These are phyloP conservation scores for Syzygium aromaticum DNA, from an alignment of 345 rosid genomes.

Conservation along the genomic window DNA sequence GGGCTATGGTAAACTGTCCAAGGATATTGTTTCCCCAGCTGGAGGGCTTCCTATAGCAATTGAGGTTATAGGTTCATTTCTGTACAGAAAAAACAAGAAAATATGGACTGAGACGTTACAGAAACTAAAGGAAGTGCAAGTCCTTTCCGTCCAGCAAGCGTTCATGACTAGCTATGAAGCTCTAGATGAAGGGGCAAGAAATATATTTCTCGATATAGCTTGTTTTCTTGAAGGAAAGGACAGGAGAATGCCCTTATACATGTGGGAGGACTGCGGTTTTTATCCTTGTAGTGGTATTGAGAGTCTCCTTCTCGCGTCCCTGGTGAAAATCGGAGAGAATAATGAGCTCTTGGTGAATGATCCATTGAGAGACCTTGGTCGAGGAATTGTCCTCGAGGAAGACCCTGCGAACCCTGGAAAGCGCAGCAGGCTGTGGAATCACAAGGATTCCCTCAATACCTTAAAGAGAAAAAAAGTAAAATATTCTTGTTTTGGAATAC, in stretches of 20 bases:
- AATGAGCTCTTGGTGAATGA: background rate
- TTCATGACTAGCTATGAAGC: background rate
- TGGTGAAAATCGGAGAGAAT: background rate
- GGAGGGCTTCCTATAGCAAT: background rate
- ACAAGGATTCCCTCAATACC: background rate
- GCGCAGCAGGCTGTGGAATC: background rate
- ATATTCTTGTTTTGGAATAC: background rate
- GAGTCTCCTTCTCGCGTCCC: background rate
- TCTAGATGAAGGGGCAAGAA: background rate
- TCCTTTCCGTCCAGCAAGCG: background rate
- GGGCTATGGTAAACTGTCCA: background rate
- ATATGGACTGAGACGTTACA: background rate
- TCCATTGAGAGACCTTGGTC: background rate
- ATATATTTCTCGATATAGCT: conserved; percentile 3
- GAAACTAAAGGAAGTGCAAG: background rate
- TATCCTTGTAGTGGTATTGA: background rate
- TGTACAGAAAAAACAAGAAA: background rate
- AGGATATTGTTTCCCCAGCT: background rate
- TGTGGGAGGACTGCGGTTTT: background rate
- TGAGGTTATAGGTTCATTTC: background rate
- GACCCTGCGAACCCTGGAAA: background rate
- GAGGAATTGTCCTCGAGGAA: background rate
- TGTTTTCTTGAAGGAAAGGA: background rate
- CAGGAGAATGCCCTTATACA: background rate
- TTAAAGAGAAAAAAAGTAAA: background rate